Percentiles rank a stretch among this genome's conserved stretches.
Evolutionary conservation across 2,329 filamentous ascomycete species (phyloP).

Genomic region (Fusarium globosum): DNA sequence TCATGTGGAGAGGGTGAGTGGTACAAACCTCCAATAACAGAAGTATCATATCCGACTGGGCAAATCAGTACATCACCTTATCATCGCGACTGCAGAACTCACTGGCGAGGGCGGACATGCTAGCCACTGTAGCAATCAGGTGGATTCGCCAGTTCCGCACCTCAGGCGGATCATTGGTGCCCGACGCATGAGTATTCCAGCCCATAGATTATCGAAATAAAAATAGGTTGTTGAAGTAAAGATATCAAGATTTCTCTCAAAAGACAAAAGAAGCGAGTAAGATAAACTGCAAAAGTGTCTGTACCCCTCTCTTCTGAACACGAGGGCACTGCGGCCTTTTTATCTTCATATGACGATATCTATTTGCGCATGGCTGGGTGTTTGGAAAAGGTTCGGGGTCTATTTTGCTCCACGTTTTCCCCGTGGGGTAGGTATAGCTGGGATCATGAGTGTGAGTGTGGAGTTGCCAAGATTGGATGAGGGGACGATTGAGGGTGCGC

Average conservation of each 20-base stretch:
- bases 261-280: neutral
- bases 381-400: neutral
- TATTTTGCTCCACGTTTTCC: constrained; percentile 34
- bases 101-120: constrained; percentile 51
- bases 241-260: neutral
- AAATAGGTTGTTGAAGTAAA: neutral
- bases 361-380: neutral
- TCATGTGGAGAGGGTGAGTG: accelerated
- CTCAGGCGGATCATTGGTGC: constrained; percentile 49
- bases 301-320: neutral
- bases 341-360: neutral
- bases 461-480: constrained; percentile 31
- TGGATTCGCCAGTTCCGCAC: constrained; percentile 51
- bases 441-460: constrained; percentile 32
- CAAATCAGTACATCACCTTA: neutral
- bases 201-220: constrained; percentile 37
- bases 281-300: constrained; percentile 6
- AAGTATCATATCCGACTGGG: constrained; percentile 52
- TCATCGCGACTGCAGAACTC: constrained; percentile 1
- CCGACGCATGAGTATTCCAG: constrained; percentile 53
- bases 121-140: constrained; percentile 47
- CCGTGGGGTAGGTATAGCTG: constrained; percentile 34
- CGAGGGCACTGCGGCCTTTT: constrained; percentile 21
- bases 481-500: neutral
- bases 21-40: constrained; percentile 51